These are phyloP conservation scores for Pichia thaimueangensis DNA, from an alignment of 805 yeast genomes.

Conservation along the genomic window DNA sequence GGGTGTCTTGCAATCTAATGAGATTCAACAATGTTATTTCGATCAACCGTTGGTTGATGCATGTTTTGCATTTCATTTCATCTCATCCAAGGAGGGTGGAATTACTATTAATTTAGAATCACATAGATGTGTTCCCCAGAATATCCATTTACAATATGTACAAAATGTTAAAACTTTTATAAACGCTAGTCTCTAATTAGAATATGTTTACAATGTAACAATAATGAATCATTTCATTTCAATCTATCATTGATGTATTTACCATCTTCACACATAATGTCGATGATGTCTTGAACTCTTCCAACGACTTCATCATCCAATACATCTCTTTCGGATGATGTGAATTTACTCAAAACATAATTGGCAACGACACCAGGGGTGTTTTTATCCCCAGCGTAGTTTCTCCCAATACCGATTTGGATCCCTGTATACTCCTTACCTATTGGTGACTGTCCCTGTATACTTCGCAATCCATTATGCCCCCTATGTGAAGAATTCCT, in stretches of 20 bases:
- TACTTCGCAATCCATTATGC: constrained; percentile 73
- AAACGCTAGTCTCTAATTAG: too few relatives aligned
- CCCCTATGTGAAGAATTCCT: constrained; percentile 66
- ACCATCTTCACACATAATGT: constrained; percentile 27
- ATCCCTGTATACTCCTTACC: constrained; percentile 57
- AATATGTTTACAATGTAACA: too few relatives aligned
- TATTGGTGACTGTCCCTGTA: constrained; percentile 32
- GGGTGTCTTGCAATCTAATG: constrained; percentile 1
- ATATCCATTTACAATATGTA: constrained; percentile 4
- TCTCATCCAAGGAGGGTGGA: constrained; percentile 2
- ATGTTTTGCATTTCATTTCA: constrained; percentile 10
- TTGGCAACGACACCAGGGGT: constrained; percentile 39
- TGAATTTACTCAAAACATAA: constrained; percentile 57
- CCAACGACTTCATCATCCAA: constrained; percentile 38
- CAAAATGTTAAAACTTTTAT: background rate
- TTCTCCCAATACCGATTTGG: constrained; percentile 74
- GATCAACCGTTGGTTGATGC: constrained; percentile 15
- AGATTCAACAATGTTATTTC: constrained; percentile 6
- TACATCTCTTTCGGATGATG: constrained; percentile 35
- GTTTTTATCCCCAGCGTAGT: constrained; percentile 35
- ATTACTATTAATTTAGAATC: constrained; percentile 8
- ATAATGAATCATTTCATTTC: too few relatives aligned
- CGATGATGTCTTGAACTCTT: constrained; percentile 33
- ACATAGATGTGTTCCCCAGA: constrained; percentile 7
- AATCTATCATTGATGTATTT: constrained; percentile 24